Conservation (phyloP, 75 land plant species). For the Selaginella moellendorffii region DNA sequence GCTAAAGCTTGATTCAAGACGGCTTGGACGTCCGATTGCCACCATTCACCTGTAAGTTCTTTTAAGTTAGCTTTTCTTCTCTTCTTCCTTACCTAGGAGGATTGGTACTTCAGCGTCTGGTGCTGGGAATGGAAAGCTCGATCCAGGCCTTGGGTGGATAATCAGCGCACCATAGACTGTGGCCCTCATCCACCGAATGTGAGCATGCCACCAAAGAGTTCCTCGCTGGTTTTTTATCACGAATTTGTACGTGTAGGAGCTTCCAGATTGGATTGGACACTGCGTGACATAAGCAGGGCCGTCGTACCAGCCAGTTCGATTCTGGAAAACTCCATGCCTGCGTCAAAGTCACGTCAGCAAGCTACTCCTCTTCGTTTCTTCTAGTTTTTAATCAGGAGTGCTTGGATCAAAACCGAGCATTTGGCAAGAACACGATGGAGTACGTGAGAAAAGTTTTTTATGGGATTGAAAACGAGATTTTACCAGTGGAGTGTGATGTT, state of each 20-base stretch:
- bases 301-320: background rate
- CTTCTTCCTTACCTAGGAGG: too few relatives aligned
- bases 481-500: conserved; percentile 24
- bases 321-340: background rate
- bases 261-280: conserved; percentile 5
- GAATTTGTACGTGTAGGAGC: conserved; percentile 1
- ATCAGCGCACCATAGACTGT: conserved; percentile 1
- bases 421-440: too few relatives aligned
- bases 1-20: conserved; percentile 16
- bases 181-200: background rate
- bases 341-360: too few relatives aligned
- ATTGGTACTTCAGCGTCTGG: too few relatives aligned
- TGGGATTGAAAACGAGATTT: background rate
- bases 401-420: too few relatives aligned
- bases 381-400: too few relatives aligned
- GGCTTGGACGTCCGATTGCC: conserved; percentile 21
- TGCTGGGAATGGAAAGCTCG: background rate
- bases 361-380: too few relatives aligned
- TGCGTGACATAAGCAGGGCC: conserved; percentile 5
- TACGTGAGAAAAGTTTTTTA: background rate
- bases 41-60: conserved; percentile 27
- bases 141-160: background rate
- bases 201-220: conserved; percentile 6
- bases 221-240: conserved; percentile 5
- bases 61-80: background rate